Base-by-base conservation (phyloP, 2,329 filamentous ascomycete species). In the Fusarium penzigii region DNA sequence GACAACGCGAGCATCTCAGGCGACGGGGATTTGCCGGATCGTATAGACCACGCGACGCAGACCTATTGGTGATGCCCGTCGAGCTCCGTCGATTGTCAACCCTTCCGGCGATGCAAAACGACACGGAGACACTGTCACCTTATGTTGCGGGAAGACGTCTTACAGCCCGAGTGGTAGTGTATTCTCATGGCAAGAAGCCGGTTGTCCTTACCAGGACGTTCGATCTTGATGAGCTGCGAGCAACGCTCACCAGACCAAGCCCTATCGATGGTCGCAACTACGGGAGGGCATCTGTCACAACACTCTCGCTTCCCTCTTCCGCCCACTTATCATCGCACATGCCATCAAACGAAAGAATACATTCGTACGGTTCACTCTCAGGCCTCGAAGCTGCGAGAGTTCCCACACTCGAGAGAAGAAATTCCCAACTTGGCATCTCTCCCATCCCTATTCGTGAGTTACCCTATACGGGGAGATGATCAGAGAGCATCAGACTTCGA, bases 191-290 rank as follows among this genome's bases (percentile, higher is more conserved):
- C 2, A 69, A 73, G 16, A 72, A 74, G 44, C 70, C 79, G 1
- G 76, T 82, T 56, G 58, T 78, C 1, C 70, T 85, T 16, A 72
- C 76, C 56, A 74, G 80, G 29, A 74, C 72, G 16, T 80, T 85
- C 53, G 72, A 83, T 53, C 66, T 83, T 13, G 70, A 76, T 25
- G 70, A 75, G 53, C 65, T 84, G 10, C 71, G 75, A 42, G 70
- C 74, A 9, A 78, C 75, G 1, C 68, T 81, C n/a, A 74, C 75
- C 2, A 68, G 73, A 3, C 66, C 68, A 9, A 52, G 62, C 8
- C 58, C 60, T 3, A 40, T 54, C 10, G 59, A 60, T 16, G 49
- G 48, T 12, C 8, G 20, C 10, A 11, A 49, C 12, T 29, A 43
- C 6, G 39, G 39, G 17, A 54, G 61, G 17, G 57, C 55, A 38